A percentile compares a stretch with the other conserved stretches of the same genome.
phyloP scores from a whole-genome alignment of 2,329 filamentous ascomycete species.

The Fusarium nygamai region DNA sequence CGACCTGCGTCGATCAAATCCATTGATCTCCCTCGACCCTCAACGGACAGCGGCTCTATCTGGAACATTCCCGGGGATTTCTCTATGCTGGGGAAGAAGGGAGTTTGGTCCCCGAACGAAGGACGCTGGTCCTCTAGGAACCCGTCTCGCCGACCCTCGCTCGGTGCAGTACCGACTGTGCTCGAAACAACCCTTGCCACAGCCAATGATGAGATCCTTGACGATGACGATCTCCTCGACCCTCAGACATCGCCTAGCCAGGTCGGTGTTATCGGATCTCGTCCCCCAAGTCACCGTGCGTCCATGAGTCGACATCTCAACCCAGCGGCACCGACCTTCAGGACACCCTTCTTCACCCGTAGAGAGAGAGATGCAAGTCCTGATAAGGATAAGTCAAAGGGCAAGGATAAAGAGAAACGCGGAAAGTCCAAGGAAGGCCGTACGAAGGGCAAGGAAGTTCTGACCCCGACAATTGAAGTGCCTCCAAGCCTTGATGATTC shows the following conservation, averaged over 20 bases:
- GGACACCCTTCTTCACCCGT: slow-evolving; percentile 71
- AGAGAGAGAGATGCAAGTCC: slow-evolving; percentile 50
- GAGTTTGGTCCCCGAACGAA: slow-evolving; percentile 73
- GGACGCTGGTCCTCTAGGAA: slow-evolving; percentile 67
- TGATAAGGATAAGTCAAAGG: slow-evolving; percentile 40
- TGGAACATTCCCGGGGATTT: slow-evolving; percentile 68
- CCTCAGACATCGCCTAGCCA: slow-evolving; percentile 65
- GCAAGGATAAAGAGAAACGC: slow-evolving; percentile 48
- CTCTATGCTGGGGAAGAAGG: slow-evolving; percentile 60
- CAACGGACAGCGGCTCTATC: slow-evolving; percentile 80
- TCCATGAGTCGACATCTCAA: slow-evolving; percentile 75
- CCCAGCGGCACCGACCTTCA: slow-evolving; percentile 89
- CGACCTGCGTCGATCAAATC: slow-evolving; percentile 76
- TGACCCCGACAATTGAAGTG: slow-evolving; percentile 53
- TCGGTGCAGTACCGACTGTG: slow-evolving; percentile 77
- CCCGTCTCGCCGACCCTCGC: slow-evolving; percentile 82
- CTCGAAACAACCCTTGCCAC: slow-evolving; percentile 70
- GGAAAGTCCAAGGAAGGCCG: slow-evolving; percentile 50
- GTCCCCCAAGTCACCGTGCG: slow-evolving; percentile 61
- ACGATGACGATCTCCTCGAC: slow-evolving; percentile 64
- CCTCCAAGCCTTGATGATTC: slow-evolving; percentile 56
- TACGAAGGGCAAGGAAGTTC: slow-evolving; percentile 51
- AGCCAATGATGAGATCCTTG: slow-evolving; percentile 71
- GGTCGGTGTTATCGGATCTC: slow-evolving; percentile 82
- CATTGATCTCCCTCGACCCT: slow-evolving; percentile 77